phyloP scores from a whole-genome alignment of 495 filamentous ascomycete species.

The Aspergillus carlsbadensis region DNA sequence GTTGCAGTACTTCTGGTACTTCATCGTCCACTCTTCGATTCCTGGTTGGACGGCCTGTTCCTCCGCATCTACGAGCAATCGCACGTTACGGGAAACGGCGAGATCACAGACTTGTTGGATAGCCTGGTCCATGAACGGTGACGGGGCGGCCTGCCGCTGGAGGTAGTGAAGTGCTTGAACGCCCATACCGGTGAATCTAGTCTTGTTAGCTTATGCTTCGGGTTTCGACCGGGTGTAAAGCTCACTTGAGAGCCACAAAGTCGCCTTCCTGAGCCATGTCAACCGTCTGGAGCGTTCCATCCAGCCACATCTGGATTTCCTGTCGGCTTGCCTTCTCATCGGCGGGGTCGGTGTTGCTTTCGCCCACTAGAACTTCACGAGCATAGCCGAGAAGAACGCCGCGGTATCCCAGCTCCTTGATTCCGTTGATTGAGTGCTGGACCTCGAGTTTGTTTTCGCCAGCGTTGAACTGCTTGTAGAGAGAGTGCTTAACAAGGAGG shows the following conservation, averaged over 20 bases:
- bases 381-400: conserved; percentile 52
- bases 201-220: conserved; percentile 6
- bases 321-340: conserved; percentile 41
- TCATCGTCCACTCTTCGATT: conserved; percentile 81
- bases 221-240: background rate
- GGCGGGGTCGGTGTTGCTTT: conserved; percentile 30
- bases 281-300: conserved; percentile 75
- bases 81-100: conserved; percentile 66
- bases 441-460: conserved; percentile 49
- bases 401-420: conserved; percentile 45
- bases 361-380: conserved; percentile 43
- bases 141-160: conserved; percentile 55
- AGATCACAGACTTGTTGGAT: conserved; percentile 76
- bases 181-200: conserved; percentile 83
- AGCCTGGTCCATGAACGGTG: conserved; percentile 60
- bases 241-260: conserved; percentile 83
- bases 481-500: conserved; percentile 44
- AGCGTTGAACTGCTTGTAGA: conserved; percentile 53
- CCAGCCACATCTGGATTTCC: conserved; percentile 71
- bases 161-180: conserved; percentile 67
- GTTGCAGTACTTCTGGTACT: conserved; percentile 81
- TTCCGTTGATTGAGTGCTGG: conserved; percentile 40
- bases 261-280: conserved; percentile 71
- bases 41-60: conserved; percentile 77
- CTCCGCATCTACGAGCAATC: conserved; percentile 87